Evolutionary conservation across 768 basidiomycete species (phyloP), one percentile per base, ranked within the genome.

Genomic region (Mycena vitilis): DNA sequence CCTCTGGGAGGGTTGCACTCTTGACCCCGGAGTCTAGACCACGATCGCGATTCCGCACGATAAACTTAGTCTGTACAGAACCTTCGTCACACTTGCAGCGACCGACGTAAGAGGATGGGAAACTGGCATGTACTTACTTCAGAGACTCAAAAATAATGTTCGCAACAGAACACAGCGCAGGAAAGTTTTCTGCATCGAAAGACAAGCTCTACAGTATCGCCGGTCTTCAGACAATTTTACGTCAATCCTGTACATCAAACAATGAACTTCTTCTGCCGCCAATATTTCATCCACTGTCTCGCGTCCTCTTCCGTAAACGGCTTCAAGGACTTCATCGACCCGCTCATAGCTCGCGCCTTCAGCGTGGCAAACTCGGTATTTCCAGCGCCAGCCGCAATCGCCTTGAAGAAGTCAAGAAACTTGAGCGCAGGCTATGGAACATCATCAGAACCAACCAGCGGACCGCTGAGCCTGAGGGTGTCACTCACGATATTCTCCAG

Each of bases 401-500:
- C 51, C 16, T 60, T 51, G 42, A 66, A 60, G 25, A 66, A 66
- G 23, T 55, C 57, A 11, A 66, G 58, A 23, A 66, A 53, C 48
- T 66, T 66, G 34, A 66, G 36, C 16, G 49, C 65, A 40, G 59
- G 59, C 59, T 60, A 20, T 38, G 9, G 47, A 49, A 51, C 10
- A 15, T 11, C 18, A 5, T 60, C 16, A 51, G 48, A 5, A 37
- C 20, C n/a, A 11, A 25, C 1, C 6, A 47, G 37, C 40, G 12
- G 1, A 5, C 16, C 30, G 22, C 65, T 15, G 30, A n/a, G n/a
- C n/a, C n/a, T n/a, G n/a, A 30, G 30, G 30, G 5, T 30, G 30
- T 47, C 60, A 76, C 82, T 68, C 57, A 83, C 82, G 18, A 82
- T 77, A 8, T 75, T 64, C 18, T 54, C 63, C 54, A 80, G 52